A percentile compares a stretch with the other conserved stretches of the same genome.
Evolutionary conservation across 139 green algal genomes (phyloP).

Genomic region (Chara braunii): DNA sequence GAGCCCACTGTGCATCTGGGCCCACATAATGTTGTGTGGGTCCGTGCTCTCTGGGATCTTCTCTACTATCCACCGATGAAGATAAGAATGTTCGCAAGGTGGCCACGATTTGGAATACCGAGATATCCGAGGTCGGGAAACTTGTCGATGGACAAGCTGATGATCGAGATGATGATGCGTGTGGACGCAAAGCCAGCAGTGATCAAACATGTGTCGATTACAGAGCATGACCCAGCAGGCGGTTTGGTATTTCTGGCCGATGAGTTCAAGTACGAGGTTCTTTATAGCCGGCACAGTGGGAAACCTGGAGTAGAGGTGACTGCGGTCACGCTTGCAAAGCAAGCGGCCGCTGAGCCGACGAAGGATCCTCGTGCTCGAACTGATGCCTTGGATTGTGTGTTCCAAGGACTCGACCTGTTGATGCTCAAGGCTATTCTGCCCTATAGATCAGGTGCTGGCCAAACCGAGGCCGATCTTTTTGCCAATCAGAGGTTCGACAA

Average conservation of each 20-base stretch:
- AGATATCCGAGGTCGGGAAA: conserved; percentile 20
- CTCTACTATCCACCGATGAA: conserved; percentile 31
- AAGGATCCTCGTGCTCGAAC: too few species aligned
- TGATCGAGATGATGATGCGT: conserved; percentile 28
- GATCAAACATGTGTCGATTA: background rate
- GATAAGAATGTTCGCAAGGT: conserved; percentile 15
- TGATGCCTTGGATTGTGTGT: too few species aligned
- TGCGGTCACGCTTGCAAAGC: too few species aligned
- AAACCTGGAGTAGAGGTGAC: too few species aligned
- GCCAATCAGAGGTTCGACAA: too few species aligned
- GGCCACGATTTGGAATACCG: conserved; percentile 14
- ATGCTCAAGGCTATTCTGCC: too few species aligned
- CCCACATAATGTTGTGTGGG: conserved; percentile 13
- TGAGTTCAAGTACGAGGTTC: conserved; percentile 29
- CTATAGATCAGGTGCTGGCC: too few species aligned
- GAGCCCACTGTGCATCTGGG: too few species aligned
- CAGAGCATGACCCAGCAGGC: conserved; percentile 10
- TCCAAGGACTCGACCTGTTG: too few species aligned
- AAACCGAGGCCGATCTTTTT: too few species aligned
- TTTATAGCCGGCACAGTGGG: conserved; percentile 23
- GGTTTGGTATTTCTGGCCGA: conserved; percentile 12
- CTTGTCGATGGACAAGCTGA: conserved; percentile 14
- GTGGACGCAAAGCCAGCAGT: conserved; percentile 1
- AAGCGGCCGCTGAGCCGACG: too few species aligned
- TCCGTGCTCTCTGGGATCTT: conserved; percentile 13